These are phyloP conservation scores for Melaleuca quinquenervia DNA, from an alignment of 345 rosid species.

Conservation along the genomic window DNA sequence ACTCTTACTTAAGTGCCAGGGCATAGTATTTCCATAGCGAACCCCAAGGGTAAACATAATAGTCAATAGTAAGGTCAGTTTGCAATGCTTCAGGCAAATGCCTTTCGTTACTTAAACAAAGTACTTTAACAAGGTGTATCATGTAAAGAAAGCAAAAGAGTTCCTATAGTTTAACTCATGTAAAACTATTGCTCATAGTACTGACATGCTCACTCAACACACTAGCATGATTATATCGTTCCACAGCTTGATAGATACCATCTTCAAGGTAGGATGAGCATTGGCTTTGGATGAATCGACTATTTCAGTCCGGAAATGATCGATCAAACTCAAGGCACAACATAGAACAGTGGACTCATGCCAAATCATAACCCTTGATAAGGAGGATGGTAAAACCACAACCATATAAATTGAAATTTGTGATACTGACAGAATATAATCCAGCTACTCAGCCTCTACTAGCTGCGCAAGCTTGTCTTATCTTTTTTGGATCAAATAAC, in stretches of 20 bases:
- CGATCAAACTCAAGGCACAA: background rate
- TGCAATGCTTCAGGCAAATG: background rate
- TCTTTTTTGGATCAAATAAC: background rate
- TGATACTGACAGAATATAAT: background rate
- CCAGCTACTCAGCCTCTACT: background rate
- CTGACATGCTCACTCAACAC: background rate
- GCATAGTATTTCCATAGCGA: background rate
- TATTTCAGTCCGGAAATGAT: background rate
- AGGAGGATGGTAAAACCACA: background rate
- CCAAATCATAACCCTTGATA: background rate
- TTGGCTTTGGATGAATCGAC: background rate
- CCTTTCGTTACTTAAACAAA: background rate
- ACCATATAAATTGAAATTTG: background rate
- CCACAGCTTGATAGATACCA: background rate
- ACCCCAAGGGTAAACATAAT: background rate
- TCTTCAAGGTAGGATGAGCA: background rate
- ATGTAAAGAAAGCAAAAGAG: background rate
- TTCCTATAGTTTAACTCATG: background rate
- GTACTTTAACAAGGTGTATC: background rate
- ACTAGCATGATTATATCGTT: background rate
- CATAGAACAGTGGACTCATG: background rate
- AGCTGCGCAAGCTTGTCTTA: background rate
- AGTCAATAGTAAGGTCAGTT: background rate
- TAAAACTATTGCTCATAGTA: background rate
- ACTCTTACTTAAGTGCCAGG: background rate